Evolutionary conservation across 2,329 filamentous ascomycete species (phyloP).

Genomic region (Penicillium sp.): DNA sequence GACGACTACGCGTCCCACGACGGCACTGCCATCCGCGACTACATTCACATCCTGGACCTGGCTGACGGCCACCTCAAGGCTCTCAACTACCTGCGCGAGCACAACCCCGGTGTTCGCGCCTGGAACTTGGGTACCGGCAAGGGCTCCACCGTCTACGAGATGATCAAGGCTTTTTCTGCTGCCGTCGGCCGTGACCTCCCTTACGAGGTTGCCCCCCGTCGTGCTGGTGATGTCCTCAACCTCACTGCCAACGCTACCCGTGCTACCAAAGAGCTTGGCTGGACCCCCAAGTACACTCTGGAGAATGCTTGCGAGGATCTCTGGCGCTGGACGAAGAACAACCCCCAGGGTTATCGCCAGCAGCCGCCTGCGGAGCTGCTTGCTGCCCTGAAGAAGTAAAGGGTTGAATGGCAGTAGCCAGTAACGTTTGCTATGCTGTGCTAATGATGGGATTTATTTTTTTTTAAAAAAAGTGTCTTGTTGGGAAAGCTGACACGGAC

Average conservation of each 20-base stretch:
- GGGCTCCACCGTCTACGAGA: slow-evolving; percentile 95
- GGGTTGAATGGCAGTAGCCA: not conserved
- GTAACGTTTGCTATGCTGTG: not conserved
- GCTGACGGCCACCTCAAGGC: slow-evolving; percentile 62
- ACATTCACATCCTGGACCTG: slow-evolving; percentile 65
- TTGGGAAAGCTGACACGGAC: slow-evolving; percentile 14
- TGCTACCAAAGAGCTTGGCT: slow-evolving; percentile 85
- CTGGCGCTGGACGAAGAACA: slow-evolving; percentile 97
- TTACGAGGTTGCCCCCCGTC: slow-evolving; percentile 81
- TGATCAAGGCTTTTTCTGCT: slow-evolving; percentile 89
- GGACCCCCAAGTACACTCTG: slow-evolving; percentile 88
- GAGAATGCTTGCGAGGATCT: slow-evolving; percentile 93
- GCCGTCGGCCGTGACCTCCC: slow-evolving; percentile 84
- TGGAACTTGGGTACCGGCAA: slow-evolving; percentile 97
- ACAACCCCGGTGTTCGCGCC: slow-evolving; percentile 78
- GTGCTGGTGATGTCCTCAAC: slow-evolving; percentile 89
- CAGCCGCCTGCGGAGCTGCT: slow-evolving; percentile 83
- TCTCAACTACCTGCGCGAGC: slow-evolving; percentile 64
- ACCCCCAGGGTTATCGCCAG: slow-evolving; percentile 92
- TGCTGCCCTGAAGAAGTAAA: slow-evolving; percentile 53
- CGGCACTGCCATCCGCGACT: slow-evolving; percentile 68
- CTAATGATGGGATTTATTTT: slow-evolving; percentile 1
- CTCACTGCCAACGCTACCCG: slow-evolving; percentile 88
- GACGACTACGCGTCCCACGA: slow-evolving; percentile 74
- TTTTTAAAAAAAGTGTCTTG: slow-evolving; percentile 3